Evolutionary conservation across 345 rosid species (phyloP).

Genomic region (Clarkia xantiana): DNA sequence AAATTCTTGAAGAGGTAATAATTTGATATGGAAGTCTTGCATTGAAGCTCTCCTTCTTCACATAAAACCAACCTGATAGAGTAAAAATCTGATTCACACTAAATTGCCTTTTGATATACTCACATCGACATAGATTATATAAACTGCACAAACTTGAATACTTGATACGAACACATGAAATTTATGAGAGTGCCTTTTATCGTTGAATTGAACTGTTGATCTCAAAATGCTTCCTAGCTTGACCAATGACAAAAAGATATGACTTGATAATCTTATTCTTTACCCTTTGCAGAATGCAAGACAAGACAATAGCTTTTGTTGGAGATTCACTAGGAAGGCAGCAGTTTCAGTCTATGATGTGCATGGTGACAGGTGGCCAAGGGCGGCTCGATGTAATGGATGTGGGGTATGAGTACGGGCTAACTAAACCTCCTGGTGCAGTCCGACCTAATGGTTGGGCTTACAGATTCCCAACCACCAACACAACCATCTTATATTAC

Average conservation of each 20-base stretch:
- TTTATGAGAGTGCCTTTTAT: too few species aligned
- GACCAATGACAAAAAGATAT: not conserved
- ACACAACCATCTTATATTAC: constrained; percentile 42
- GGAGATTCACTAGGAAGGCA: constrained; percentile 52
- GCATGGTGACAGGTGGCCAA: constrained; percentile 37
- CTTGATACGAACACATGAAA: too few species aligned
- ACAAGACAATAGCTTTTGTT: constrained; percentile 35
- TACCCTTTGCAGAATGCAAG: constrained; percentile 29
- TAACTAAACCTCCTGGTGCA: constrained; percentile 20
- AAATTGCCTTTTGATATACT: too few species aligned
- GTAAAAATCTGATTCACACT: too few species aligned
- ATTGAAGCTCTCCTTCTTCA: too few species aligned
- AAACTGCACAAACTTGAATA: too few species aligned
- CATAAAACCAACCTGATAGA: too few species aligned
- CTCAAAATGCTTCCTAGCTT: not conserved
- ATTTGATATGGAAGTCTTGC: too few species aligned
- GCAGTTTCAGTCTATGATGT: constrained; percentile 52
- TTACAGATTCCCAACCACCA: constrained; percentile 32
- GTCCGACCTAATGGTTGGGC: constrained; percentile 44
- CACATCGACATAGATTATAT: too few species aligned
- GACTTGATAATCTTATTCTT: not conserved
- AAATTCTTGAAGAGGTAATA: constrained; percentile 61
- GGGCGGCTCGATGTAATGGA: constrained; percentile 28
- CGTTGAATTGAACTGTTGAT: not conserved
- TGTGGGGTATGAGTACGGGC: constrained; percentile 33